Evolutionary conservation across 306 rosid species (phyloP).

Genomic region (Casuarina cunninghamiana): DNA sequence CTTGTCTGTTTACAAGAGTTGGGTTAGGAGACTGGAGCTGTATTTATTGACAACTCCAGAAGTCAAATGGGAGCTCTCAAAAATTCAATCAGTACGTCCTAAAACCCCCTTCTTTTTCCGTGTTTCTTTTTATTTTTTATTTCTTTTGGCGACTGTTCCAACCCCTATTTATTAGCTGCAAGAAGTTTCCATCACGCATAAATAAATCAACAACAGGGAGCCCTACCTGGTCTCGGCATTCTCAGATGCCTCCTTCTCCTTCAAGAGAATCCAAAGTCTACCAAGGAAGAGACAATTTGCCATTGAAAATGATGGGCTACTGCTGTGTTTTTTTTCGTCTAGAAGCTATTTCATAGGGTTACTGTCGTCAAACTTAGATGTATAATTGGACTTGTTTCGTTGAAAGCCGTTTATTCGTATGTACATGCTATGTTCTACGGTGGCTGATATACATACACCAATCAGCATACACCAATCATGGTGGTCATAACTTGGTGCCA

Average conservation of each 20-base stretch:
- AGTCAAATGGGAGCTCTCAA: slow-evolving; percentile 62
- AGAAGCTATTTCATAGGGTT: slow-evolving; percentile 4
- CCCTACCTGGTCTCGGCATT: slow-evolving; percentile 34
- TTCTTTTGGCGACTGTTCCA: neutral
- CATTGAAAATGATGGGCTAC: slow-evolving; percentile 39
- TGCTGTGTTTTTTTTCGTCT: slow-evolving; percentile 11
- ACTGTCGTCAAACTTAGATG: slow-evolving; percentile 21
- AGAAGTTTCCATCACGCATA: slow-evolving; percentile 49
- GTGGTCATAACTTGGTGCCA: neutral
- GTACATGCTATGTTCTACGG: neutral
- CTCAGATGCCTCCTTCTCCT: neutral
- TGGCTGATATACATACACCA: neutral
- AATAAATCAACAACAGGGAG: slow-evolving; percentile 16
- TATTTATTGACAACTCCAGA: slow-evolving; percentile 36
- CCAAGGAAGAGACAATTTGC: slow-evolving; percentile 9
- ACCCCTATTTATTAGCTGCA: slow-evolving; percentile 21
- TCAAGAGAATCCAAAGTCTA: slow-evolving; percentile 42
- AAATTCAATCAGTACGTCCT: slow-evolving; percentile 42
- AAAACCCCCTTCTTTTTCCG: slow-evolving; percentile 14
- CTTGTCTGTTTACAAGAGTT: slow-evolving; percentile 25
- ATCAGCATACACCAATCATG: neutral
- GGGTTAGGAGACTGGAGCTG: slow-evolving; percentile 15
- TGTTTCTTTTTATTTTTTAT: neutral
- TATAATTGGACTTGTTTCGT: no score
- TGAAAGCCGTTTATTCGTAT: neutral